Conservation (phyloP, 345 rosid species). For the Passiflora organensis region DNA sequence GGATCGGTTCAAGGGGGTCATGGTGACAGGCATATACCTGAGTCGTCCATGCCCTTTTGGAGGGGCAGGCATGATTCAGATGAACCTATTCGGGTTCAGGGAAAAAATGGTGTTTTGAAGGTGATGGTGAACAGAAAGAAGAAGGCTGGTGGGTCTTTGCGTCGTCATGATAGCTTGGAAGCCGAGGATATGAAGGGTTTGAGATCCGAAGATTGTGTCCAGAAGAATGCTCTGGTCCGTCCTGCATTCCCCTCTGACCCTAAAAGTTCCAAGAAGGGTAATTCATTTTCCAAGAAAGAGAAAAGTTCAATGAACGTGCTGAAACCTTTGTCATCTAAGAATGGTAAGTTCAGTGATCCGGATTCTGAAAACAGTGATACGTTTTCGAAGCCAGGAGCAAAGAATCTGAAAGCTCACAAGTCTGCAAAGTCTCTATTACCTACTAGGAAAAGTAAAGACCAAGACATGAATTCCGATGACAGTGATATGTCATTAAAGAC, state of each 20-base stretch:
- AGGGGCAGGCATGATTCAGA: constrained; percentile 47
- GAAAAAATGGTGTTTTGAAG: constrained; percentile 89
- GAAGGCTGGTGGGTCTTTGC: constrained; percentile 42
- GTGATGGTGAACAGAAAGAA: constrained; percentile 75
- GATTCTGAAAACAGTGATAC: constrained; percentile 49
- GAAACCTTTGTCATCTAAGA: constrained; percentile 35
- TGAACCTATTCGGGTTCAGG: constrained; percentile 81
- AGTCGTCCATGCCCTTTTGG: constrained; percentile 29
- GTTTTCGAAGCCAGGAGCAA: constrained; percentile 34
- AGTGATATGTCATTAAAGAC: constrained; percentile 23
- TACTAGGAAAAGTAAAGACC: constrained; percentile 7
- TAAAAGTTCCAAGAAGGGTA: constrained; percentile 37
- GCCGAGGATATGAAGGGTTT: constrained; percentile 32
- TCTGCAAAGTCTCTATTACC: constrained; percentile 18
- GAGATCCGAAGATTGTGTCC: constrained; percentile 34
- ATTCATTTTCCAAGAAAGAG: constrained; percentile 27
- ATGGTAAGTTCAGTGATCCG: constrained; percentile 33
- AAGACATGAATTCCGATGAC: constrained; percentile 19
- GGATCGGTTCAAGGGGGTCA: constrained; percentile 33
- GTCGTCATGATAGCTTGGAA: constrained; percentile 34
- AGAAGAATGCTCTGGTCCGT: constrained; percentile 33
- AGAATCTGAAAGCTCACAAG: constrained; percentile 32
- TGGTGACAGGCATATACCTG: constrained; percentile 28
- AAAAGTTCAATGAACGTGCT: constrained; percentile 32
- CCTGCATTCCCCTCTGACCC: constrained; percentile 34